A percentile compares a stretch with the other conserved stretches of the same genome.
Conservation (phyloP, 768 basidiomycete species). For the Rhodosporidiobolus odoratus region DNA sequence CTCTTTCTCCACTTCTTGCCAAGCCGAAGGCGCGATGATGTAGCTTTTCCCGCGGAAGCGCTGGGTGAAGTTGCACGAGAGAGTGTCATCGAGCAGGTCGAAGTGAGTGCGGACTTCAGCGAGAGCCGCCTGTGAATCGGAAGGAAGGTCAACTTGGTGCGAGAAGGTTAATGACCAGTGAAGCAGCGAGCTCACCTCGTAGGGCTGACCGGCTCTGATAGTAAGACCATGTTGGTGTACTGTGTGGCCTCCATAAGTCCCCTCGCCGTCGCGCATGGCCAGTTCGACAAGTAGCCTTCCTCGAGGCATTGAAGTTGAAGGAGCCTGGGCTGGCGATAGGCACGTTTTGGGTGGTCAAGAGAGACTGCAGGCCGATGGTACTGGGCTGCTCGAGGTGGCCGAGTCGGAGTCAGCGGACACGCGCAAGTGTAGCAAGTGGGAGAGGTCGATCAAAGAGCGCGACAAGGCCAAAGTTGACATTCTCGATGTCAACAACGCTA, state of each 20-base stretch:
- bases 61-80: too few relatives aligned
- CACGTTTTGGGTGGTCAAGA: not conserved
- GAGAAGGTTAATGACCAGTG: not conserved
- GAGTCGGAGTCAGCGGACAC: not conserved
- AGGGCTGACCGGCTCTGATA: not conserved
- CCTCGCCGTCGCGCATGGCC: not conserved
- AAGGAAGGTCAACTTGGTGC: not conserved
- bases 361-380: not conserved
- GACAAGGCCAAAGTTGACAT: not conserved
- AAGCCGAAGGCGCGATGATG: too few relatives aligned
- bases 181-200: not conserved
- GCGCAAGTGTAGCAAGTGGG: not conserved
- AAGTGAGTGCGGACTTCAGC: not conserved
- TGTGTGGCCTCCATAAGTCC: too few relatives aligned
- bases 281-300: not conserved
- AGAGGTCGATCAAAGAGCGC: not conserved
- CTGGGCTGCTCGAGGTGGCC: not conserved
- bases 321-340: not conserved
- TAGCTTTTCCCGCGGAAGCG: too few relatives aligned
- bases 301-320: not conserved
- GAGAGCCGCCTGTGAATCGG: not conserved
- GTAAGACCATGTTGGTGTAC: not conserved
- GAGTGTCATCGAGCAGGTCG: too few relatives aligned
- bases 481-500: not conserved
- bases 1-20: too few relatives aligned